Percentiles rank a stretch among this genome's conserved stretches.
Evolutionary conservation across 805 yeast genomes (phyloP).

Genomic region (Wickerhamia fluorescens): DNA sequence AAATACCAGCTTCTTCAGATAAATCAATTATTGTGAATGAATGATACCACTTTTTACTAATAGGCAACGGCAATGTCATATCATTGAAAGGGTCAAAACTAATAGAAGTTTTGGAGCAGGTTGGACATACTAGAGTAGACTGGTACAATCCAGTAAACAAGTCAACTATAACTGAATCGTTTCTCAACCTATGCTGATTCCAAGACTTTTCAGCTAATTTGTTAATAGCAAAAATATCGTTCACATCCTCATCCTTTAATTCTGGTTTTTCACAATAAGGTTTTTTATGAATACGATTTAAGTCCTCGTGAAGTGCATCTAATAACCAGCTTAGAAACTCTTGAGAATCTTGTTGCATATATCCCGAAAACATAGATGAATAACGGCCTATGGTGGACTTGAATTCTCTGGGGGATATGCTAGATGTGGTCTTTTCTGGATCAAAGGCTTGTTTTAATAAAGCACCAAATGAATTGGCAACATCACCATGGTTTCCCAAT

Average conservation of each 20-base stretch:
- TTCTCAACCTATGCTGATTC: conserved; percentile 70
- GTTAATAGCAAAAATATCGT: conserved; percentile 45
- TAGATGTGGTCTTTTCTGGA: conserved; percentile 16
- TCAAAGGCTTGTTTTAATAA: conserved; percentile 57
- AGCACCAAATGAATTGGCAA: conserved; percentile 69
- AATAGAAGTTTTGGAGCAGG: conserved; percentile 67
- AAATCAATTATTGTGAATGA: conserved; percentile 58
- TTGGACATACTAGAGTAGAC: conserved; percentile 85
- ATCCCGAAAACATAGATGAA: conserved; percentile 72
- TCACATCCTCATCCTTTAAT: conserved; percentile 52
- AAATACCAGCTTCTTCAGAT: conserved; percentile 23
- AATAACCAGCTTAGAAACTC: conserved; percentile 83
- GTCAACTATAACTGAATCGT: conserved; percentile 80
- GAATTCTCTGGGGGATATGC: conserved; percentile 63
- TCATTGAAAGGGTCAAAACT: conserved; percentile 95
- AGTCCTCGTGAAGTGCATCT: conserved; percentile 88
- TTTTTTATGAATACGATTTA: conserved; percentile 73
- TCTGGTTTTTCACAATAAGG: conserved; percentile 91
- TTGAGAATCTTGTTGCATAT: conserved; percentile 88
- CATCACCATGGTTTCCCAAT: conserved; percentile 75
- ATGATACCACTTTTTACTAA: conserved; percentile 63
- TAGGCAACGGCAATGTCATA: conserved; percentile 82
- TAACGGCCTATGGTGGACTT: conserved; percentile 72
- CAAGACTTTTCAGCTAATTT: conserved; percentile 70
- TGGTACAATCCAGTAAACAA: conserved; percentile 87